Base-by-base conservation (phyloP, 2,329 filamentous ascomycete species). In the Ophiocordyceps camponoti-rufipedis region DNA sequence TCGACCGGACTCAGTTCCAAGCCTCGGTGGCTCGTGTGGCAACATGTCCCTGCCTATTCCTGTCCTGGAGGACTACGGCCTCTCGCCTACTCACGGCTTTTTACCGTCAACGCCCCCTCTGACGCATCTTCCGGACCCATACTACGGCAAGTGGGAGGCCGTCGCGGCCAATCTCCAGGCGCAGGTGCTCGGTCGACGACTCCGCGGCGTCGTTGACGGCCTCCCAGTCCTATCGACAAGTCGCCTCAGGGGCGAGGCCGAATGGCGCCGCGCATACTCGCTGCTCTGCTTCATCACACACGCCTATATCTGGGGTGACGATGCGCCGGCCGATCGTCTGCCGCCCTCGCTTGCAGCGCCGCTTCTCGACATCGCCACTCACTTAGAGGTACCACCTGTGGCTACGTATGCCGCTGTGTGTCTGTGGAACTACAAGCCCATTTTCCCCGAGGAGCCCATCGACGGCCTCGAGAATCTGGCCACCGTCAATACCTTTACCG, bases 351-450 rank as follows among this genome's bases (percentile, higher is more conserved):
- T 98, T 51, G 85, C 89, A 6, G 74, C 88, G 29, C 91, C 91
- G 0, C 74, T 96, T 52, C 70, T 94, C 44, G 67, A 80, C 51
- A 74, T 93, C 42, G 89, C 85, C 53, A 69, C 74, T 41, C 77
- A 78, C 49, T 75, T 98, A 16, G 85, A 96, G 56, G 70, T 98
- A 28, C 88, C 85, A 7, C 85, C 88, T 1, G 89, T 98, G 28
- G 91, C 89, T 43, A 95, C 89, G 16, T 98, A 95, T 59, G 86
- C 91, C 7, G 85, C 82, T 8, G 71, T 95, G 4, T 89, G 85
- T 52, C 71, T 98, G 28, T 98, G 91, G 91, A 98, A 98, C 65
- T 96, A 87, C 71, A 89, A 88, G 62, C 85, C 88, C 0, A 74
- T 96, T 46, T 95, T 96, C 58, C 66, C 78, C 48, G 77, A 85